phyloP scores from a whole-genome alignment of 2,329 filamentous ascomycete genomes.

The Pleochaeta shiraiana region DNA sequence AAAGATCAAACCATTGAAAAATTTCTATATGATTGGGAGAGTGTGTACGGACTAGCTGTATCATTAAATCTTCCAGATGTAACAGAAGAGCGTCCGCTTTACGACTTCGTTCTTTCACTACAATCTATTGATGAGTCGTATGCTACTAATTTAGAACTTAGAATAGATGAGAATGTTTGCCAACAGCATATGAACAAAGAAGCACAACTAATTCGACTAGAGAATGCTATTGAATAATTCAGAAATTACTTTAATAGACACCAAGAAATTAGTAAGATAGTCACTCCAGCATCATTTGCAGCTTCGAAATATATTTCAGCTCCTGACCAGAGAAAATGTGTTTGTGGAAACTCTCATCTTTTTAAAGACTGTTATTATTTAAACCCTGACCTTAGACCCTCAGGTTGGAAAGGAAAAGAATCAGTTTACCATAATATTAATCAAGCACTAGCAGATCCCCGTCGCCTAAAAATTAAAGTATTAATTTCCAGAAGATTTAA shows the following conservation, averaged over 20 bases:
- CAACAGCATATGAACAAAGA: neutral
- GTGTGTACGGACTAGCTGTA: neutral
- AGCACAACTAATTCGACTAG: neutral
- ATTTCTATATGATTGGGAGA: neutral
- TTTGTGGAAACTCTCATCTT: neutral
- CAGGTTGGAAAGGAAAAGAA: neutral
- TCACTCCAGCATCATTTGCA: neutral
- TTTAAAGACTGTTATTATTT: slow-evolving; percentile 2
- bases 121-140: neutral
- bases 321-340: neutral
- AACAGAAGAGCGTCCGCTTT: neutral
- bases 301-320: neutral
- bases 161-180: neutral
- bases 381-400: neutral
- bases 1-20: neutral
- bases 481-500: neutral
- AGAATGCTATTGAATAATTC: neutral
- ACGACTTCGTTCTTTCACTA: neutral
- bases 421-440: neutral
- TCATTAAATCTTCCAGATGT: slow-evolving; percentile 2
- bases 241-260: neutral
- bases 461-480: neutral
- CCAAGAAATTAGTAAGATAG: neutral
- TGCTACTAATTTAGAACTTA: neutral
- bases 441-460: neutral